These are phyloP conservation scores for Termitomyces sp. DNA, from an alignment of 768 basidiomycete genomes.

Conservation along the genomic window DNA sequence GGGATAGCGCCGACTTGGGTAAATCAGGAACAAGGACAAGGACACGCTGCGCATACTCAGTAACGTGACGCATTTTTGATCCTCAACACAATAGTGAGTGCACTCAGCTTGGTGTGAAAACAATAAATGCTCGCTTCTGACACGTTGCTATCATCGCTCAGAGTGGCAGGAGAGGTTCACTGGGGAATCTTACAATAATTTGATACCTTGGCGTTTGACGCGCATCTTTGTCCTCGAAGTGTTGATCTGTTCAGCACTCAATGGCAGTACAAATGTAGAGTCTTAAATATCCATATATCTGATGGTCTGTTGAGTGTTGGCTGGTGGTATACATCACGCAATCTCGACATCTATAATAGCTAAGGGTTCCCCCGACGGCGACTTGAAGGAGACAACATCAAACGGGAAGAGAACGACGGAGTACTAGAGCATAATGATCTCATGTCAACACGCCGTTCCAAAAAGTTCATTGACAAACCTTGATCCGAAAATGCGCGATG, in stretches of 20 bases:
- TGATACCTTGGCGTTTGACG: neutral
- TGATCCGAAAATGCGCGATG: slow-evolving; percentile 34
- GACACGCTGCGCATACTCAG: no score
- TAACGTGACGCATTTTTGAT: neutral
- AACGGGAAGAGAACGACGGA: slow-evolving; percentile 35
- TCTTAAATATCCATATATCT: no score
- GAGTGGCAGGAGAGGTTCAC: no score
- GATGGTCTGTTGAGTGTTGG: neutral
- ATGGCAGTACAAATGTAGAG: neutral
- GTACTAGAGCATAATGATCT: slow-evolving; percentile 29
- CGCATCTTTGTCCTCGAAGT: neutral
- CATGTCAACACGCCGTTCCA: neutral
- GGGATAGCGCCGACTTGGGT: slow-evolving; percentile 3
- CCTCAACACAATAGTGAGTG: slow-evolving; percentile 1
- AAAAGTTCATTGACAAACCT: slow-evolving; percentile 21
- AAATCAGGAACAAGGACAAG: slow-evolving; percentile 15
- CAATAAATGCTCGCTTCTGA: neutral
- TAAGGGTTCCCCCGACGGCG: slow-evolving; percentile 20
- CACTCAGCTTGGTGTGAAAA: neutral
- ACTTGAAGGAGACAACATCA: slow-evolving; percentile 25
- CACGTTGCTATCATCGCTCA: neutral
- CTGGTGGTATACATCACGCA: slow-evolving; percentile 23
- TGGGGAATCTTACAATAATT: no score
- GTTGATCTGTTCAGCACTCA: neutral
- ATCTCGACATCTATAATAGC: slow-evolving; percentile 29